These are phyloP conservation scores for Skeletonema marinoi DNA, from an alignment of 108 stramenopile species.

Conservation along the genomic window DNA sequence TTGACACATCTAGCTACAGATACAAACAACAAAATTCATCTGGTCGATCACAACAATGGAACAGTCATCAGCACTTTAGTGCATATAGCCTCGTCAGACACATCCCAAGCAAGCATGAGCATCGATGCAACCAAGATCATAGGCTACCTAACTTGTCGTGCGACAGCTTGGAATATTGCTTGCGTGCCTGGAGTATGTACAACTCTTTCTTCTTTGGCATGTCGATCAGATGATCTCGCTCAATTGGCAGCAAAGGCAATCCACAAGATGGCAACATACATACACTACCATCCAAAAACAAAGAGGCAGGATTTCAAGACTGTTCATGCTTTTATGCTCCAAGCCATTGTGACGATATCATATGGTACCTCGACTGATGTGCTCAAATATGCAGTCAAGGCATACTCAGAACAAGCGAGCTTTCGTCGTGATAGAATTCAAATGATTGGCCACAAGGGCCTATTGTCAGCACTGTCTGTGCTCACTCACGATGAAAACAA, in stretches of 20 bases:
- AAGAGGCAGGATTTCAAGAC: neutral
- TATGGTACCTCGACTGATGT: conserved; percentile 31
- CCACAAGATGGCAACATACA: conserved; percentile 26
- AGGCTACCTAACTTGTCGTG: conserved; percentile 19
- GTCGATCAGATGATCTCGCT: conserved; percentile 23
- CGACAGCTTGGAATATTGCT: conserved; percentile 27
- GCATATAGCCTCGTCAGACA: conserved; percentile 1
- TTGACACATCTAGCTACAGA: conserved; percentile 15
- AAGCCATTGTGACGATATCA: conserved; percentile 29
- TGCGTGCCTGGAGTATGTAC: conserved; percentile 18
- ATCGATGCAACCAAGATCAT: conserved; percentile 25
- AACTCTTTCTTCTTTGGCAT: conserved; percentile 35
- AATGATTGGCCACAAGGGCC: conserved; percentile 43
- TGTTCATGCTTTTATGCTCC: conserved; percentile 23
- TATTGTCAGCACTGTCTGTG: conserved; percentile 26
- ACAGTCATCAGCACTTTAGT: conserved; percentile 20
- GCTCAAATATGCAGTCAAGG: conserved; percentile 33
- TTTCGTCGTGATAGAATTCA: conserved; percentile 34
- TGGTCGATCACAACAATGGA: conserved; percentile 29
- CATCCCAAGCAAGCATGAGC: neutral
- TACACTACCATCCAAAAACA: conserved; percentile 9
- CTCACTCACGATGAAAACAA: conserved; percentile 20
- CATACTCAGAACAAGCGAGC: conserved; percentile 28
- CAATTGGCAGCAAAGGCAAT: conserved; percentile 23
- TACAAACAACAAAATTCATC: conserved; percentile 23